Base-by-base conservation (phyloP, 495 filamentous ascomycete genomes). In the Podospora pseudoanserina region DNA sequence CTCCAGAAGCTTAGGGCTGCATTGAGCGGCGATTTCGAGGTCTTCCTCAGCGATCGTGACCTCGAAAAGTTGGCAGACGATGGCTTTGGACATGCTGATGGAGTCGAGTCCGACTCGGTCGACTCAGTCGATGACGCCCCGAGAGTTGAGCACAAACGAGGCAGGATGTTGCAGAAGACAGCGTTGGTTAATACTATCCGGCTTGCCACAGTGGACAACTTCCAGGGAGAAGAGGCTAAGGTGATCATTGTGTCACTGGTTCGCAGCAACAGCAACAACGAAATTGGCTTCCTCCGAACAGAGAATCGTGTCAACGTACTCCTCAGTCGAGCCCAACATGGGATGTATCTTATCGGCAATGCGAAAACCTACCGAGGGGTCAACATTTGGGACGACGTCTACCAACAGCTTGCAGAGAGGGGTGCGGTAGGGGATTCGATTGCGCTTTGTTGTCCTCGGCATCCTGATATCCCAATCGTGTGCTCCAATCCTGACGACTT, bases 291-390 rank as follows among this genome's bases (percentile, higher is more conserved):
- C 68, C 78, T 95, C 16, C 86, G 85, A 57, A 92, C 89, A 7
- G 79, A 83, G 0, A 94, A 95, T 69, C 84, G 92, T 2, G 92
- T 95, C 75, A 96, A 96, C 70, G 92, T 95, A 0, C 80, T 93
- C 0, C 79, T 94, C 9, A 86, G 81, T 39, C 87, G 92, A 7
- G 92, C 91, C 6, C 81, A 88, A 72, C 87, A 96, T 74, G 91
- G 92, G 6, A 92, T 96, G 89, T 96, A 92, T 74, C 86, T 96
- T 63, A 88, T 95, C 60, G 91, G 92, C 15, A 93, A 94, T 72
- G 76, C 85, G 2, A 73, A 80, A 34, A 89, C 90, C 0, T 88
- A 82, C 18, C 68, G 55, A 1, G 72, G 78, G 53, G 82, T 93
- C 4, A 68, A 73, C 0, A 94, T 95, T 90, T 96, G 92, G 92